Percentiles rank a stretch among this genome's conserved stretches.
phyloP scores from a whole-genome alignment of 202 grass and related monocot species.

The Setaria italica region DNA sequence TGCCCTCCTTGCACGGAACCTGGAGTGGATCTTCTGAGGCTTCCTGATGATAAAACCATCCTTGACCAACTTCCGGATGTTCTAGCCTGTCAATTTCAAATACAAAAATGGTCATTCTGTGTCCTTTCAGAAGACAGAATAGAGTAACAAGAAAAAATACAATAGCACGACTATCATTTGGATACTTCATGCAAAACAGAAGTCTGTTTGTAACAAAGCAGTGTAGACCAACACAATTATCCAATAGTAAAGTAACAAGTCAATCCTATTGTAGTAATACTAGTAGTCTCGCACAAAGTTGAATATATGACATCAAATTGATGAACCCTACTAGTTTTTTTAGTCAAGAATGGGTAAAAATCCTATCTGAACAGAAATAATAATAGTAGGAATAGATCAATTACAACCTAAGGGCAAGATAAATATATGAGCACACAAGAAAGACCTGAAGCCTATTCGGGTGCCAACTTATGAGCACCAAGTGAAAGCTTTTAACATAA shows the following conservation, averaged over 20 bases:
- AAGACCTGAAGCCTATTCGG: background rate
- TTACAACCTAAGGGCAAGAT: too few relatives aligned
- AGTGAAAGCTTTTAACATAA: background rate
- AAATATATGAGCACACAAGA: background rate
- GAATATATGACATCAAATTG: too few relatives aligned
- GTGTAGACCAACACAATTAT: background rate
- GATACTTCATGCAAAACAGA: background rate
- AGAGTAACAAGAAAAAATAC: too few relatives aligned
- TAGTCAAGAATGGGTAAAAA: too few relatives aligned
- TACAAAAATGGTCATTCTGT: background rate
- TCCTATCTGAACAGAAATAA: too few relatives aligned
- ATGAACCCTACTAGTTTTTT: too few relatives aligned
- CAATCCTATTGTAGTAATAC: background rate
- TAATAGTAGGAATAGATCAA: background rate
- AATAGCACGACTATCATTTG: background rate
- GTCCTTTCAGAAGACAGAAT: background rate
- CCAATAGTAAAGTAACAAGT: too few relatives aligned
- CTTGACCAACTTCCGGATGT: conserved; percentile 76
- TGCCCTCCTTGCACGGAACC: conserved; percentile 75
- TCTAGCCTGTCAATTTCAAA: conserved; percentile 58
- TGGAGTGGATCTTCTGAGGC: conserved; percentile 76
- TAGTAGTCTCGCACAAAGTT: too few relatives aligned
- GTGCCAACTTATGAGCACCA: background rate
- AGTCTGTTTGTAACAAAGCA: background rate
- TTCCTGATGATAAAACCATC: conserved; percentile 84